Conservation (phyloP, 768 basidiomycete genomes). For the Coprinopsis cinerea region DNA sequence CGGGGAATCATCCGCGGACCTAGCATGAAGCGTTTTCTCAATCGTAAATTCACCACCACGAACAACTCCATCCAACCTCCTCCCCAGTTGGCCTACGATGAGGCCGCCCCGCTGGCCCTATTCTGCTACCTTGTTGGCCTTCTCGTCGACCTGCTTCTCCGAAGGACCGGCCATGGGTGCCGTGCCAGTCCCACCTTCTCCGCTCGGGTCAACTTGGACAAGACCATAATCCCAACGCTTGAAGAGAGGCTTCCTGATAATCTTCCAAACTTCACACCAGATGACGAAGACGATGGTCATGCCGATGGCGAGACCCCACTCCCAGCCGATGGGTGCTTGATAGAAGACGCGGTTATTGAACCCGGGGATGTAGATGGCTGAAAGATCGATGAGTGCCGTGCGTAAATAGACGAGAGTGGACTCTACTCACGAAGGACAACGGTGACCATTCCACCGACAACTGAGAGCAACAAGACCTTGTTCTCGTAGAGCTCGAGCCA, state of each 20-base stretch:
- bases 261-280: conserved; percentile 35
- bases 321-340: conserved; percentile 32
- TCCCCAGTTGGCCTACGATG: too few species aligned
- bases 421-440: conserved; percentile 33
- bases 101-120: background rate
- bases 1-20: too few species aligned
- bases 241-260: conserved; percentile 24
- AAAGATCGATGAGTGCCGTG: background rate
- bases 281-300: conserved; percentile 30
- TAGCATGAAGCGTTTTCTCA: too few species aligned
- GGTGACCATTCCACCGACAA: conserved; percentile 28
- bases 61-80: too few species aligned
- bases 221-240: conserved; percentile 19
- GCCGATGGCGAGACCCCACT: conserved; percentile 33
- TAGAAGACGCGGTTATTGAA: conserved; percentile 33
- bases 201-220: background rate
- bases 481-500: conserved; percentile 32
- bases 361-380: conserved; percentile 33
- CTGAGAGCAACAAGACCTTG: conserved; percentile 29
- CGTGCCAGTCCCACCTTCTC: background rate
- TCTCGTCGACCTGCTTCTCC: background rate
- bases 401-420: conserved; percentile 18
- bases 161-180: background rate
- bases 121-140: background rate
- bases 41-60: too few species aligned